Base-by-base conservation (phyloP, 2,329 filamentous ascomycete species). In the Phialophora verrucosa region DNA sequence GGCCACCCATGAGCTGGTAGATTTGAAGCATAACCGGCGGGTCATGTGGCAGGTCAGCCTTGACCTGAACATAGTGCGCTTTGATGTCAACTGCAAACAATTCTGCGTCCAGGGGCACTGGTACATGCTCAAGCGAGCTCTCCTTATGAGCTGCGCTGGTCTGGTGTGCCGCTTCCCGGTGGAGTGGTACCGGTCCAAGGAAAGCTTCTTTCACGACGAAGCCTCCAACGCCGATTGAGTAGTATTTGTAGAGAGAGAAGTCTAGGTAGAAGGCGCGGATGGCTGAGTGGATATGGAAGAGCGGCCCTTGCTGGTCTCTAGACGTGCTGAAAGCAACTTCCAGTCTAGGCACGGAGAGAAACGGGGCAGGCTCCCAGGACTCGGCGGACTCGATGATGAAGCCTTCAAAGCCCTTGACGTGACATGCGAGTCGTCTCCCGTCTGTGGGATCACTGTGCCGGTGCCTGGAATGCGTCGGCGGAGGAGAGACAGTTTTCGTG, bases 191-290 rank as follows among this genome's bases (percentile, higher is more conserved):
- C 29, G 73, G 68, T 25, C 74, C 76, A 58, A 76, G 74, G 57
- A 93, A 91, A 0, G 90, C 90, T 73, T 88, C 88, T 62, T 85
- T 84, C 27, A 99, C 77, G 2, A 96, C 91, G 75, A 88, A 89
- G 27, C 85, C 81, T 8, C 94, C 95, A 66, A 98, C 88, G 0
- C 92, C 91, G 29, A 96, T 84, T 0, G 93, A 90, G 75, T 97
- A 99, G 75, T 97, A 93, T 3, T 93, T 90, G 76, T 96, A 97
- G 0, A 99, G 85, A 0, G 96, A 99, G 75, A 98, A 98, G 59
- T 96, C 90, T 7, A 96, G 75, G 67, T 91, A 87, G 1, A 99
- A 80, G 5, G 91, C 92, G 71, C 90, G 90, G 23, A 95, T 85
- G 60, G 91, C 87, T 0, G 92, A 91, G 71, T 96, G 92, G 51